Evolutionary conservation across 1,284 basidiomycete genomes (phyloP), one percentile per base, ranked within the genome.

Genomic region (Sutorius eximius): DNA sequence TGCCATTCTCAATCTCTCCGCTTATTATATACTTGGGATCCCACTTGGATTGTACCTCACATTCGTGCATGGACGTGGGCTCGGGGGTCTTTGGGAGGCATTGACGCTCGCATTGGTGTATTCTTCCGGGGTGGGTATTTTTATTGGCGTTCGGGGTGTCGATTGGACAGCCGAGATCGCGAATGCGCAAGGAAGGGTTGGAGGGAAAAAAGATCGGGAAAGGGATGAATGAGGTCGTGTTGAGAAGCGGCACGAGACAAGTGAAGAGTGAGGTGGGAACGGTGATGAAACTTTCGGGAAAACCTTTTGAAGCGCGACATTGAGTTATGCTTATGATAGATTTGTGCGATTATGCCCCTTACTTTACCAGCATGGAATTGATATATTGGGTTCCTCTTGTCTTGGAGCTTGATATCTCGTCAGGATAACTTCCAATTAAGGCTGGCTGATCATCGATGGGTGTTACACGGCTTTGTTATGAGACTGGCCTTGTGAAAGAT

Each of bases 21-120:
- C 85, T 11, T 89, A 89, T 69, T 89, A 89, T 59, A 65, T 80
- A 45, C 68, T 89, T 74, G 82, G 84, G 30, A 82, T 89, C 45
- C 87, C 87, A 0, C 73, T 87, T 44, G 87, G 85, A n/a, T 70
- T 87, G 37, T 86, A 78, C 72, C 77, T 89, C 6, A 75, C 86
- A 2, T 89, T 90, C 72, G 73, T 68, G 49, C 68, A 64, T 15
- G 67, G 73, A 18, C 72, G 76, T 65, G 77, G 70, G 0, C 72
- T 89, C 18, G 73, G 72, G 24, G 87, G 87, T 2, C 75, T 89
- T 15, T 89, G 87, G 87, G 73, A 83, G 45, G 87, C 87, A n/a
- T 69, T 89, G 41, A 87, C 86, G 0, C 63, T 80, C 6, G 80
- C 83, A 1, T 71, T 89, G 41, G 70, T 87, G 8, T 88, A 83